Evolutionary conservation across 352 stramenopile species (phyloP), one percentile per base, ranked within the genome.

Genomic region (Phytophthora palmivora): DNA sequence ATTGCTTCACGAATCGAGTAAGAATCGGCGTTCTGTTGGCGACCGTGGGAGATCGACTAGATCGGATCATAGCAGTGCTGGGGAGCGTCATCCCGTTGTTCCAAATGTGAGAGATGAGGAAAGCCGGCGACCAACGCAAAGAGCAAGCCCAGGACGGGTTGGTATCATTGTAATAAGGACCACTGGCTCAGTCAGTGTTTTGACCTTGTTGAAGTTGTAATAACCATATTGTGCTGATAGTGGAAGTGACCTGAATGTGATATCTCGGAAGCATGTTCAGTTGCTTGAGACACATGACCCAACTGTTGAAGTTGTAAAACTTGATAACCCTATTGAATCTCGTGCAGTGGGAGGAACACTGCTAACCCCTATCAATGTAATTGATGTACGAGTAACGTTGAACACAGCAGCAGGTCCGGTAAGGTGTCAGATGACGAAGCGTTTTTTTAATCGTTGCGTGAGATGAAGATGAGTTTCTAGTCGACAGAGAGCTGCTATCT

Each of bases 181-280:
- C 50, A 62, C 10, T 60, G 58, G 47, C 38, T 67, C 9, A 60
- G 30, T n/a, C 19, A 58, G 11, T 59, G 47, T 11, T 10, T 38
- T 1, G 41, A 48, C 4, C 6, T 60, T 0, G 48, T 48, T 30
- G 49, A 67, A 8, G 42, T 37, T 7, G 37, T 1, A 8, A 63
- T 56, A 12, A 44, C 56, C 46, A 0, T 58, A 58, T 26, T 58
- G 39, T 32, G 56, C 61, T 0, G 50, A 75, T n/a, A 72, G 51
- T 11, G 67, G 67, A 1, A 66, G 26, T 0, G 56, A 72, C 18
- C 21, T 19, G 18, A 72, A 68, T 21, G 38, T 58, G 0, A 53
- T 58, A 2, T 58, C 47, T 1, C 9, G 57, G 4, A 18, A 16
- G 3, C 56, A 64, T 18, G 56, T 41, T 8, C 18, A 67, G 2